Evolutionary conservation across 768 basidiomycete species (phyloP).

Genomic region (Boletus sp.): DNA sequence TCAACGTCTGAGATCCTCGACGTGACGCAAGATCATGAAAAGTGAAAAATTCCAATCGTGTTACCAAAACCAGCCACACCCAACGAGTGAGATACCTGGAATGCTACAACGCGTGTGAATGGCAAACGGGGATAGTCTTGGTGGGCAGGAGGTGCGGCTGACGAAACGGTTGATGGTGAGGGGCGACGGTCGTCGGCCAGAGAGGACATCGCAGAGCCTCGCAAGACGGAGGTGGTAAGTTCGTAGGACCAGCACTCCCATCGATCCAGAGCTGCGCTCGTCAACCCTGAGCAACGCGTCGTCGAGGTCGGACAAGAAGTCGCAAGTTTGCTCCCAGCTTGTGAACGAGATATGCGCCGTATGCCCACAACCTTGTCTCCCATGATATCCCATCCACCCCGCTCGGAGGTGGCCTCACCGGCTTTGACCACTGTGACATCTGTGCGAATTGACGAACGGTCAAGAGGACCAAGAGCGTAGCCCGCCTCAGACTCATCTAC

Average conservation of each 20-base stretch:
- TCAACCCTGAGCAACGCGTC: conserved; percentile 43
- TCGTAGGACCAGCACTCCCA: conserved; percentile 88
- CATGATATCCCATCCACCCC: conserved; percentile 75
- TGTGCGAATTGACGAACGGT: conserved; percentile 38
- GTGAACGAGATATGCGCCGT: conserved; percentile 57
- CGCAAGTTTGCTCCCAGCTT: conserved; percentile 30
- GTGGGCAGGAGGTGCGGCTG: not conserved
- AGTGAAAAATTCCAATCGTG: conserved; percentile 40
- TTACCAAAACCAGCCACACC: conserved; percentile 78
- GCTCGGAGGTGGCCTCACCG: conserved; percentile 62
- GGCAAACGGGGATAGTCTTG: conserved; percentile 56
- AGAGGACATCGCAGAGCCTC: conserved; percentile 50
- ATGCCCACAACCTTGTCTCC: conserved; percentile 64
- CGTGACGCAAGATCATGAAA: conserved; percentile 17
- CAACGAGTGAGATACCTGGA: conserved; percentile 47
- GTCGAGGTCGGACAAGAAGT: conserved; percentile 12
- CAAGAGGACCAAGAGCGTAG: conserved; percentile 34
- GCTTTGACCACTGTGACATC: conserved; percentile 53
- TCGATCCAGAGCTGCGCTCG: conserved; percentile 64
- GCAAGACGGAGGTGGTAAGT: conserved; percentile 45
- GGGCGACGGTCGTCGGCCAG: conserved; percentile 33
- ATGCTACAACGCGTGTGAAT: conserved; percentile 75
- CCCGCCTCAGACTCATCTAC: conserved; percentile 30
- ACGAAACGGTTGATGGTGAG: conserved; percentile 2
- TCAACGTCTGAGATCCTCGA: not conserved